Evolutionary conservation across 306 rosid species (phyloP).

Genomic region (Glycine latifolia): DNA sequence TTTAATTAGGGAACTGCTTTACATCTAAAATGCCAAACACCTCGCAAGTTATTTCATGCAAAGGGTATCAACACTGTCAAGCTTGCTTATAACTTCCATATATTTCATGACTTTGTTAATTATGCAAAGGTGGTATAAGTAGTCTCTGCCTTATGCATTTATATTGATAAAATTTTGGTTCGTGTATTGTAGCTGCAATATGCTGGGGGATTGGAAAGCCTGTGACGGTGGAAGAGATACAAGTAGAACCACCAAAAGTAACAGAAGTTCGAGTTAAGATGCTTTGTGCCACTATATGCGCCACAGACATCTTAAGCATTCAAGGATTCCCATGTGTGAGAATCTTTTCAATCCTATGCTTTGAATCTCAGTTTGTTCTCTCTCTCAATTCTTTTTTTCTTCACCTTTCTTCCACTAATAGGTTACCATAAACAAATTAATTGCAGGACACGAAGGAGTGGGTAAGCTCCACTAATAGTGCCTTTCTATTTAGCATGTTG

Average conservation of each 20-base stretch:
- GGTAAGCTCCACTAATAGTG: slow-evolving; percentile 42
- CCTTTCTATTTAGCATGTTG: too few species aligned
- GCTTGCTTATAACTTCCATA: not conserved
- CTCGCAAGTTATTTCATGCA: slow-evolving; percentile 43
- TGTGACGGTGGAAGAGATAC: slow-evolving; percentile 61
- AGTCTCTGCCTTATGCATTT: not conserved
- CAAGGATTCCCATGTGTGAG: slow-evolving; percentile 51
- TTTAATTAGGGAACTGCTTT: not conserved
- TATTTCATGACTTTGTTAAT: not conserved
- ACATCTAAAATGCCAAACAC: slow-evolving; percentile 5
- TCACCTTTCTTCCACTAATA: not conserved
- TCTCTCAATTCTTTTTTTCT: too few species aligned
- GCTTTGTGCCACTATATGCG: slow-evolving; percentile 67
- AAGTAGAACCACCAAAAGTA: slow-evolving; percentile 62
- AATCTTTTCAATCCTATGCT: not conserved
- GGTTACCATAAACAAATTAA: not conserved
- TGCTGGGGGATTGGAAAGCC: slow-evolving; percentile 60
- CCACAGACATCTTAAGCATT: slow-evolving; percentile 52
- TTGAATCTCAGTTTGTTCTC: not conserved
- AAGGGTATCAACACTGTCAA: slow-evolving; percentile 43
- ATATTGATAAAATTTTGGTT: not conserved
- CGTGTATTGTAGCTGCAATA: slow-evolving; percentile 52
- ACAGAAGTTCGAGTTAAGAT: slow-evolving; percentile 64
- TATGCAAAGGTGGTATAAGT: too few species aligned
- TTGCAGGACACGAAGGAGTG: slow-evolving; percentile 71